Evolutionary conservation across 306 rosid species (phyloP).

Genomic region (Arachis hypogaea): DNA sequence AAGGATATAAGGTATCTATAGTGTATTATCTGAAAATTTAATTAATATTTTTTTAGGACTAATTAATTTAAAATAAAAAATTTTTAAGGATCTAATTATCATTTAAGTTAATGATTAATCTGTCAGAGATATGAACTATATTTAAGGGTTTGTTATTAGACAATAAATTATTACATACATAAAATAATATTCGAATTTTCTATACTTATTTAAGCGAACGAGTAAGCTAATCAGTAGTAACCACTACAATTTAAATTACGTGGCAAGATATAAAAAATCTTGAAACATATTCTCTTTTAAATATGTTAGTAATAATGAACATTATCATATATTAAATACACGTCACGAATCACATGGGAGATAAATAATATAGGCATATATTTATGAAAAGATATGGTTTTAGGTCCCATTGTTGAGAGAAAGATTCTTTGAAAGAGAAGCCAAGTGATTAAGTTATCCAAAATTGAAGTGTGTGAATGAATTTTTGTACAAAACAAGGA

Average conservation of each 20-base stretch:
- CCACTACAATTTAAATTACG: neutral
- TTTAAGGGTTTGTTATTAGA: too few relatives aligned
- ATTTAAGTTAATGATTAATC: too few relatives aligned
- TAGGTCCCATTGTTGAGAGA: slow-evolving; percentile 43
- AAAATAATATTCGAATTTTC: too few relatives aligned
- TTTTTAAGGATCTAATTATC: too few relatives aligned
- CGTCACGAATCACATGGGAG: slow-evolving; percentile 55
- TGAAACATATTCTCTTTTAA: slow-evolving; percentile 25
- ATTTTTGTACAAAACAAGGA: slow-evolving; percentile 37
- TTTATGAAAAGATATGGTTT: slow-evolving; percentile 32
- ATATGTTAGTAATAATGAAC: slow-evolving; percentile 30
- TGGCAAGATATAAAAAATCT: slow-evolving; percentile 39
- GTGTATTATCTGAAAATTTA: too few relatives aligned
- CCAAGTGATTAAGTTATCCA: slow-evolving; percentile 46
- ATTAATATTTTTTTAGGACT: too few relatives aligned
- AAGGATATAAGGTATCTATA: too few relatives aligned
- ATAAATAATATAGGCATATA: slow-evolving; percentile 8
- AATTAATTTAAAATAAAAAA: too few relatives aligned
- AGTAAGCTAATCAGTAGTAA: too few relatives aligned
- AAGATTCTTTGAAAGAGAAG: slow-evolving; percentile 56
- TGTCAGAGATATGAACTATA: too few relatives aligned
- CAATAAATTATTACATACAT: too few relatives aligned
- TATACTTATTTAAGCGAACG: too few relatives aligned
- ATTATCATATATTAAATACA: slow-evolving; percentile 20
- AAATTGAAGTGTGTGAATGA: slow-evolving; percentile 38